These are phyloP conservation scores for Tuber borchii DNA, from an alignment of 495 filamentous ascomycete species.

Conservation along the genomic window DNA sequence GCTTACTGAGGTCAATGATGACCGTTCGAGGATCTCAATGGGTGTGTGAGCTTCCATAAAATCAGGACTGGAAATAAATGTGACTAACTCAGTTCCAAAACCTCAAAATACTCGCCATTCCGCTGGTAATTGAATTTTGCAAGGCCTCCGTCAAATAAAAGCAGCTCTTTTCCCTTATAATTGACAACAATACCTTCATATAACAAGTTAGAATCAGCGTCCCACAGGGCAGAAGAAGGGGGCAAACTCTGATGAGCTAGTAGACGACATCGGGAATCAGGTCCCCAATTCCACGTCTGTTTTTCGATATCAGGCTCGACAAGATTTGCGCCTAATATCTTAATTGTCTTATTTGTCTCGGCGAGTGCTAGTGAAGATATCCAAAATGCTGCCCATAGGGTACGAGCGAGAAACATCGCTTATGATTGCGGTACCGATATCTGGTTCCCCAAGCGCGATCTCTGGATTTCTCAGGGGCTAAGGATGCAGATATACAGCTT, in stretches of 20 bases:
- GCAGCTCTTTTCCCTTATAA: conserved; percentile 5
- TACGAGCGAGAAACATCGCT: not conserved
- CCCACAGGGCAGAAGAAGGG: not conserved
- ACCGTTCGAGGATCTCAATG: conserved; percentile 23
- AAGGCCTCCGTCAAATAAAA: conserved; percentile 19
- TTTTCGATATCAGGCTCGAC: not conserved
- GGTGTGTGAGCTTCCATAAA: not conserved
- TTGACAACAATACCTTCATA: conserved; percentile 12
- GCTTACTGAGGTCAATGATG: conserved; percentile 10
- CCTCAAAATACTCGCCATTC: not conserved
- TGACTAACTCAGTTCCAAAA: conserved; percentile 23
- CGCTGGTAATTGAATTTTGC: conserved; percentile 14
- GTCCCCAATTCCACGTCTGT: conserved; percentile 19
- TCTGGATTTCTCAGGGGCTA: not conserved
- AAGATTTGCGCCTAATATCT: not conserved
- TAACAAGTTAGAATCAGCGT: not conserved
- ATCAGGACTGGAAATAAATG: not conserved
- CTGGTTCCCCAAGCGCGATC: not conserved
- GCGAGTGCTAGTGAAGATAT: not conserved
- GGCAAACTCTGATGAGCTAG: conserved; percentile 17
- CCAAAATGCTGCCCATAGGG: not conserved
- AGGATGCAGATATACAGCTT: not conserved
- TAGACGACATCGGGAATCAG: conserved; percentile 15
- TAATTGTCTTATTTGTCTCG: not conserved
- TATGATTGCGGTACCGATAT: not conserved